A percentile compares a stretch with the other conserved stretches of the same genome.
These are phyloP conservation scores for Eurotiales sp. DNA, from an alignment of 2,329 filamentous ascomycete species.

Conservation along the genomic window DNA sequence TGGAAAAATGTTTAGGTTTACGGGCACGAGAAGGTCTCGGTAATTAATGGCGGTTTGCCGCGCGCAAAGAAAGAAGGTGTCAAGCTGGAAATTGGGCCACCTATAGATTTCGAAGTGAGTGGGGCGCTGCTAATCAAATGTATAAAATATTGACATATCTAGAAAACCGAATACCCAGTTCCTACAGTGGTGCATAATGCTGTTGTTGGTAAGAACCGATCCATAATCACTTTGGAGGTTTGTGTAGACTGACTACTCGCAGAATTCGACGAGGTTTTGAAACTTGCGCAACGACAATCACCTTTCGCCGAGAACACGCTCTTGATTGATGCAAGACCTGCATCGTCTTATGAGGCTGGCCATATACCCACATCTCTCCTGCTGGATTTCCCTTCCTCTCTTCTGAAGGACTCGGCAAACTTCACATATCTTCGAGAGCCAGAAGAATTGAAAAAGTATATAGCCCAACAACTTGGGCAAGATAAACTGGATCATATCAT, in stretches of 20 bases:
- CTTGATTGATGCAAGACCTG: conserved; percentile 4
- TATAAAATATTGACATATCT: not conserved
- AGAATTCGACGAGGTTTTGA: not conserved
- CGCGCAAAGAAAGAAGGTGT: not conserved
- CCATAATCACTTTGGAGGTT: not conserved
- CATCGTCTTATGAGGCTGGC: not conserved
- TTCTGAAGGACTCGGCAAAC: not conserved
- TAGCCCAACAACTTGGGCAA: not conserved
- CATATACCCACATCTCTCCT: conserved; percentile 4
- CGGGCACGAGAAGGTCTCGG: conserved; percentile 1
- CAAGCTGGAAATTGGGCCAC: not conserved
- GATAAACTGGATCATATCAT: not conserved
- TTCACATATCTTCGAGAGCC: conserved; percentile 2
- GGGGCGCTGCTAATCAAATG: not conserved
- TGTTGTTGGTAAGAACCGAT: not conserved
- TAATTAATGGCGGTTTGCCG: conserved; percentile 2
- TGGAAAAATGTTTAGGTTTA: not conserved
- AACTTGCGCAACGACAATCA: not conserved
- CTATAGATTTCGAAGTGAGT: not conserved
- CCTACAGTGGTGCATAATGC: not conserved
- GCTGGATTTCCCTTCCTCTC: not conserved
- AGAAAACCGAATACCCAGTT: not conserved
- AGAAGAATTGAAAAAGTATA: not conserved
- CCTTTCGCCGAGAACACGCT: not conserved
- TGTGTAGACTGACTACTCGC: not conserved